Percentiles rank a stretch among this genome's conserved stretches.
These are phyloP conservation scores for Xylaria sp. DNA, from an alignment of 2,329 filamentous ascomycete species.

Conservation along the genomic window DNA sequence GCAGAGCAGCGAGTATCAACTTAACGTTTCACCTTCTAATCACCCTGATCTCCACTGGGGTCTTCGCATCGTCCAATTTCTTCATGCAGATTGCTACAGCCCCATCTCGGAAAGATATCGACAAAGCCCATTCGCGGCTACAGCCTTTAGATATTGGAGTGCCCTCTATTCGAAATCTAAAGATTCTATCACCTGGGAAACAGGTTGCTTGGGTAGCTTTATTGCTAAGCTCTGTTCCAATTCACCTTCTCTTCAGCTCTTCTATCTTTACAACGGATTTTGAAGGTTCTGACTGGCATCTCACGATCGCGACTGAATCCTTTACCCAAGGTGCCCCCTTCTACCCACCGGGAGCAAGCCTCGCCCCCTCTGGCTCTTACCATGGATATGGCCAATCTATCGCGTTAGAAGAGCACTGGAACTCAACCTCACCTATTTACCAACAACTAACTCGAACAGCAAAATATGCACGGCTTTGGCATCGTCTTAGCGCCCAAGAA, in stretches of 20 bases:
- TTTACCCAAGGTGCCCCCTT: not conserved
- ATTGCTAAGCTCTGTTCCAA: not conserved
- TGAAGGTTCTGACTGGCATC: not conserved
- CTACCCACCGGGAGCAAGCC: constrained; percentile 11
- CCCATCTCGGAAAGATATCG: not conserved
- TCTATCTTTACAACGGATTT: not conserved
- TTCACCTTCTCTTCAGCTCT: constrained; percentile 16
- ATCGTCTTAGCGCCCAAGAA: not conserved
- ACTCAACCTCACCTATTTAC: not conserved
- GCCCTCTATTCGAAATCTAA: not conserved
- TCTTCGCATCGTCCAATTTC: constrained; percentile 14
- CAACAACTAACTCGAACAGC: not conserved
- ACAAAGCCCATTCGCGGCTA: not conserved
- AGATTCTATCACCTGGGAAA: not conserved
- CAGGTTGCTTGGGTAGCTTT: not conserved
- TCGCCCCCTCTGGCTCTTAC: not conserved
- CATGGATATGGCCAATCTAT: not conserved
- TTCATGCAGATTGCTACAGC: constrained; percentile 19
- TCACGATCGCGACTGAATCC: constrained; percentile 6
- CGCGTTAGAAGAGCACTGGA: not conserved
- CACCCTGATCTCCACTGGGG: not conserved
- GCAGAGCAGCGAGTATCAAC: not conserved
- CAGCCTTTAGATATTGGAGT: constrained; percentile 7
- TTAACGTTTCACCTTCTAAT: not conserved
- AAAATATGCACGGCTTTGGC: not conserved